phyloP scores from a whole-genome alignment of 768 basidiomycete species.

The Pleurotus giganteus region DNA sequence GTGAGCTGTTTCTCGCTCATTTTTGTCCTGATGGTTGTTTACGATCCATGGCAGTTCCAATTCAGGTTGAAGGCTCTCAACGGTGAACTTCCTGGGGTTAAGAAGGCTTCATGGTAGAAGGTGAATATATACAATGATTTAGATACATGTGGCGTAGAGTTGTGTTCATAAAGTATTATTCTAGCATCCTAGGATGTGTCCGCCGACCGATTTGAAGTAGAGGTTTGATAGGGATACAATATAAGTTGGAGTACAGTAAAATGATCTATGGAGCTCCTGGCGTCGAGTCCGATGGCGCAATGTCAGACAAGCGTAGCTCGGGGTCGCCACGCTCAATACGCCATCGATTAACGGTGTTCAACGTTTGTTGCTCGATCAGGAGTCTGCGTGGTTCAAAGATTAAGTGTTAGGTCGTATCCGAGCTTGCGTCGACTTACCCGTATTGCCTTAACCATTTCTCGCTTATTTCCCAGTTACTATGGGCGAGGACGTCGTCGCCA shows the following conservation, averaged over 20 bases:
- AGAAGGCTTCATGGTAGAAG: conserved; percentile 89
- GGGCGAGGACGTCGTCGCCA: conserved; percentile 89
- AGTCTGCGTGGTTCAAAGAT: conserved; percentile 45
- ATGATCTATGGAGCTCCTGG: conserved; percentile 16
- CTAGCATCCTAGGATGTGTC: background rate
- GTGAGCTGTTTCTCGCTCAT: conserved; percentile 38
- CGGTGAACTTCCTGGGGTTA: conserved; percentile 84
- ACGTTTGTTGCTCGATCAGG: conserved; percentile 70
- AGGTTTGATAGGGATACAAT: conserved; percentile 3
- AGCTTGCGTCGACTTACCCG: conserved; percentile 46
- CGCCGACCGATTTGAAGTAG: background rate
- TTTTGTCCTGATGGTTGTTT: background rate
- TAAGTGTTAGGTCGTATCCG: background rate
- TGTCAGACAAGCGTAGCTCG: conserved; percentile 60
- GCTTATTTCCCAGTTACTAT: conserved; percentile 86
- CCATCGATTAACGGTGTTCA: conserved; percentile 84
- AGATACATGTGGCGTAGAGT: background rate
- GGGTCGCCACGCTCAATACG: conserved; percentile 77
- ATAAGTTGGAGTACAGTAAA: background rate
- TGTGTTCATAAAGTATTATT: conserved; percentile 9
- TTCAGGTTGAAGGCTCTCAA: conserved; percentile 83
- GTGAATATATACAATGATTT: background rate
- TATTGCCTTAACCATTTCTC: conserved; percentile 84
- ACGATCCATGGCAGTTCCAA: conserved; percentile 59
- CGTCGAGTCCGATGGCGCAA: conserved; percentile 35